These are phyloP conservation scores for Linum lewisii DNA, from an alignment of 345 rosid species.

Conservation along the genomic window DNA sequence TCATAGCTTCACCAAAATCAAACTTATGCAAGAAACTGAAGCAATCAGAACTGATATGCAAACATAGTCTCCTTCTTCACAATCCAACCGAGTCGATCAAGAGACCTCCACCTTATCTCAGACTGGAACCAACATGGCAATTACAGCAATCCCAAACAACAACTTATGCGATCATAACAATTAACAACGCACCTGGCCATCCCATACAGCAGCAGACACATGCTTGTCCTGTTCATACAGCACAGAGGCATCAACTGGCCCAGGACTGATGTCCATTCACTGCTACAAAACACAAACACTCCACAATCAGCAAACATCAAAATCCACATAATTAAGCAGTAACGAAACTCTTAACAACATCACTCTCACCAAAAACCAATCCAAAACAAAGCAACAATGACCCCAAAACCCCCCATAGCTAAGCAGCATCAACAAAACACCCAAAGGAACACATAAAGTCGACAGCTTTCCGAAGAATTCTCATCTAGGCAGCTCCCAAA, in stretches of 20 bases:
- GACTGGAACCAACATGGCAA: too few species aligned
- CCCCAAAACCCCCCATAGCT: not conserved
- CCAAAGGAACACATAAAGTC: not conserved
- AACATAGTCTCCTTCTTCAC: too few species aligned
- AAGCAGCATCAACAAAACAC: not conserved
- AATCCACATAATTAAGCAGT: not conserved
- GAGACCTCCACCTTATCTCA: too few species aligned
- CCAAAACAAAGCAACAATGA: too few species aligned
- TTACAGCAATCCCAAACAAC: not conserved
- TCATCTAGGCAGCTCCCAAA: not conserved
- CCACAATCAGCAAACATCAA: not conserved
- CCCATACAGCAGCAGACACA: conserved; percentile 2
- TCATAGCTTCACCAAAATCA: too few species aligned
- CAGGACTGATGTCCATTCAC: conserved; percentile 64
- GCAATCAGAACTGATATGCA: too few species aligned
- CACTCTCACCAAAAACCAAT: too few species aligned
- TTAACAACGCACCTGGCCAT: conserved; percentile 28
- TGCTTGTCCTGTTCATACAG: conserved; percentile 2
- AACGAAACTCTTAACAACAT: too few species aligned
- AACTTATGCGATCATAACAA: not conserved
- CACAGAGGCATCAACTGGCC: conserved; percentile 48
- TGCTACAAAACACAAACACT: not conserved
- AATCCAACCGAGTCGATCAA: too few species aligned
- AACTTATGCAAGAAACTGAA: too few species aligned
- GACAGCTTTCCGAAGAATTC: not conserved